Evolutionary conservation across 225 moss, liverwort and hornwort species (phyloP), one percentile per base, ranked within the genome.

Genomic region (Marchantia paleacea): DNA sequence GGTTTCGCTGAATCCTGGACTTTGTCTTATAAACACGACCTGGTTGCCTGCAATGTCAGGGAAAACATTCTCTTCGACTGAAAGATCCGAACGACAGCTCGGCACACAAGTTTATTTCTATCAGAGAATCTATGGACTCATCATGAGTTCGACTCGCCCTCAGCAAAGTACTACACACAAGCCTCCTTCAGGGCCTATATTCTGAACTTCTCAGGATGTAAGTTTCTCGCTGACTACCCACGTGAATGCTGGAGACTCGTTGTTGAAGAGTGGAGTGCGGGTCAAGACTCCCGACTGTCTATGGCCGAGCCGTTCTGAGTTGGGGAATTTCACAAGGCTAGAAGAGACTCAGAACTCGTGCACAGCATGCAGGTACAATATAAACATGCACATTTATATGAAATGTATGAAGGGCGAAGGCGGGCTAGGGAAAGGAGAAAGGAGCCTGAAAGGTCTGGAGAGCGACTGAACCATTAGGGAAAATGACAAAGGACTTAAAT

Each of bases 401-500:
- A 52, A 52, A n/a, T 9, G 51, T 8, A 72, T 49, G 24, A 51
- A 24, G 65, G 28, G 28, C 65, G 24, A 8, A 10, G n/a, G 65
- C 24, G 63, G 13, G 39, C 39, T 39, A 39, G 39, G 39, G 39
- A 39, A 39, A 39, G 5, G 39, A 18, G 67, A 28, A 28, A 12
- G 67, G 30, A 67, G 39, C 39, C 25, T 25, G 67, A 28, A 67
- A 67, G 30, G 3, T 11, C 9, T 5, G 19, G 53, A 54, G 12
- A 13, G 52, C 0, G 72, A 52, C 52, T 24, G 52, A 52, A 73
- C 52, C 24, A 51, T 52, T 51, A 52, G 72, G 3, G 48, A 73
- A 10, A 28, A 52, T 73, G 72, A 73, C 52, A 73, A 73, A 52
- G 51, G 6, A 51, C 52, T 73, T 51, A 52, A 73, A 73, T 73